Evolutionary conservation across 495 filamentous ascomycete genomes (phyloP).

Genomic region (Neurospora sp.): DNA sequence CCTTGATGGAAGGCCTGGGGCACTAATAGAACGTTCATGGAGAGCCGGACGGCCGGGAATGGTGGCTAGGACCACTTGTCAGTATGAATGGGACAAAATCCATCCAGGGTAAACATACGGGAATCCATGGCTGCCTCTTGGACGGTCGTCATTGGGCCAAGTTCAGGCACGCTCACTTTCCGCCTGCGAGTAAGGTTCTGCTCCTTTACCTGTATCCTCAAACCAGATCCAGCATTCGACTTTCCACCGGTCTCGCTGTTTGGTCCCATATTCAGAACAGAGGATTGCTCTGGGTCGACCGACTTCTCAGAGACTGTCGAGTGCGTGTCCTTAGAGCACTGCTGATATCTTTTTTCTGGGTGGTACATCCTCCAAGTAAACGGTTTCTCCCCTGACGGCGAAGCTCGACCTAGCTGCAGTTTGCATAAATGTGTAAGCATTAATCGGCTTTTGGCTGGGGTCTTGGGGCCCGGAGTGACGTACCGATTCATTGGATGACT

Average conservation of each 20-base stretch:
- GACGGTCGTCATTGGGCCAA: slow-evolving; percentile 58
- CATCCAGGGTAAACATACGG: slow-evolving; percentile 43
- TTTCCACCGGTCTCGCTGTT: slow-evolving; percentile 34
- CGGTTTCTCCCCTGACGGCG: slow-evolving; percentile 30
- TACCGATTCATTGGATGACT: slow-evolving; percentile 38
- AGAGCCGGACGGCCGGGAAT: slow-evolving; percentile 60
- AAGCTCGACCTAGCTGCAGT: slow-evolving; percentile 25
- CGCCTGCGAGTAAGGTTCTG: slow-evolving; percentile 43
- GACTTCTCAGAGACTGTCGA: slow-evolving; percentile 28
- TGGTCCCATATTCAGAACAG: slow-evolving; percentile 36
- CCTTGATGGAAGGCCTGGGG: slow-evolving; percentile 44
- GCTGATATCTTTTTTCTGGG: slow-evolving; percentile 42
- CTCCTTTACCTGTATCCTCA: slow-evolving; percentile 42
- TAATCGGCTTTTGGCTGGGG: slow-evolving; percentile 9
- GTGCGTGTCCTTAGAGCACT: slow-evolving; percentile 39
- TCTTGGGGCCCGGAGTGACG: slow-evolving; percentile 8
- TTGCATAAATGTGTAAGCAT: slow-evolving; percentile 18
- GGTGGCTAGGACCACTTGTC: slow-evolving; percentile 45
- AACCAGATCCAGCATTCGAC: slow-evolving; percentile 24
- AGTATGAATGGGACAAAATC: slow-evolving; percentile 5
- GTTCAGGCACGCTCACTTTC: slow-evolving; percentile 54
- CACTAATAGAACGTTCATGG: slow-evolving; percentile 58
- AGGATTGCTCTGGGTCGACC: slow-evolving; percentile 42
- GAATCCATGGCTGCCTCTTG: slow-evolving; percentile 62
- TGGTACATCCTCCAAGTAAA: slow-evolving; percentile 45